Evolutionary conservation across 2,329 filamentous ascomycete species (phyloP).

Genomic region (Exserohilum turcica): DNA sequence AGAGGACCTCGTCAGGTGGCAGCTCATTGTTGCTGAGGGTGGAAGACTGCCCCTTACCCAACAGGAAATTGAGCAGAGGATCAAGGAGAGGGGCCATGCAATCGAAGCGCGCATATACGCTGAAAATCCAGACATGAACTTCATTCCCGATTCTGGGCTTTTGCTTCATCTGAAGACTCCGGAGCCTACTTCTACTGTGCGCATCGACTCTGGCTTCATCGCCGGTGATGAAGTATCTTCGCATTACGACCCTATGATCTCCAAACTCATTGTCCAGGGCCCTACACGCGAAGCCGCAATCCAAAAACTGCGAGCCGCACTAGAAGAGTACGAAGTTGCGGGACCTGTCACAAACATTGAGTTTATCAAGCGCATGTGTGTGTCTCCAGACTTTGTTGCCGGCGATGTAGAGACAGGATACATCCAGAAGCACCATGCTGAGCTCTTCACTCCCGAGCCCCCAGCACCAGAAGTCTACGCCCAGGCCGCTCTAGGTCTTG

Average conservation of each 20-base stretch:
- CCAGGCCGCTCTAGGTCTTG: conserved; percentile 81
- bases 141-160: conserved; percentile 90
- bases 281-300: conserved; percentile 79
- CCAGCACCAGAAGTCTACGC: conserved; percentile 76
- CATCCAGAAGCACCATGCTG: conserved; percentile 83
- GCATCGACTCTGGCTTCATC: conserved; percentile 92
- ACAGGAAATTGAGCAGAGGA: conserved; percentile 68
- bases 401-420: conserved; percentile 96
- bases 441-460: conserved; percentile 70
- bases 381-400: conserved; percentile 77
- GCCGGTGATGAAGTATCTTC: conserved; percentile 90
- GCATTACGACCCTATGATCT: conserved; percentile 98
- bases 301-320: conserved; percentile 76
- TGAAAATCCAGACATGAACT: conserved; percentile 88
- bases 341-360: conserved; percentile 95
- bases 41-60: conserved; percentile 70
- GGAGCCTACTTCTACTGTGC: conserved; percentile 69
- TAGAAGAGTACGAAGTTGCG: conserved; percentile 90
- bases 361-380: conserved; percentile 87
- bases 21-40: conserved; percentile 82
- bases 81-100: conserved; percentile 77
- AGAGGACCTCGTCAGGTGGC: conserved; percentile 89
- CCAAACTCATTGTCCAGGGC: conserved; percentile 92
- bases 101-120: conserved; percentile 98
- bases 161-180: conserved; percentile 84